Percentiles rank a stretch among this genome's conserved stretches.
Evolutionary conservation across 768 basidiomycete species (phyloP).

Genomic region (Phallus indusiatus): DNA sequence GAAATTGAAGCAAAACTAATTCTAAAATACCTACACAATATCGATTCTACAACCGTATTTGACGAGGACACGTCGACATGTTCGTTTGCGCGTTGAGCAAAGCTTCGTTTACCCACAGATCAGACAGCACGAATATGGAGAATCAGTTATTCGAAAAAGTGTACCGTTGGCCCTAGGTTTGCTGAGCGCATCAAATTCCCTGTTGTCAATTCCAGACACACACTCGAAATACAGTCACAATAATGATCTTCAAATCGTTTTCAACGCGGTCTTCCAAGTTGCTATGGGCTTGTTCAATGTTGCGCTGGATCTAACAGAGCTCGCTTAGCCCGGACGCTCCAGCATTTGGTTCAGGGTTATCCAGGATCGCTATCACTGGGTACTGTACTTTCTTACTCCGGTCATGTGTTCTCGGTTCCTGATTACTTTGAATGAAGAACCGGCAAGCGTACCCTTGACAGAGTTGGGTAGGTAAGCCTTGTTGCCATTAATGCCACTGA

Average conservation of each 20-base stretch:
- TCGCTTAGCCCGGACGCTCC: constrained; percentile 91
- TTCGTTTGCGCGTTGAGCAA: too few species aligned
- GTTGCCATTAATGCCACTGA: background rate
- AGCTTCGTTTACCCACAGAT: too few species aligned
- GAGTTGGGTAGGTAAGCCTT: constrained; percentile 76
- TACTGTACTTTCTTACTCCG: constrained; percentile 91
- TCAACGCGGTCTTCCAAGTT: constrained; percentile 96
- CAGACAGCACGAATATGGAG: too few species aligned
- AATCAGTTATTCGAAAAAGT: constrained; percentile 82
- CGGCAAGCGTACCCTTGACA: constrained; percentile 77
- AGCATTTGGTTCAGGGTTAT: constrained; percentile 81
- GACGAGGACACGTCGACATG: too few species aligned
- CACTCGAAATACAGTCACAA: constrained; percentile 99
- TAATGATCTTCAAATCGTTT: constrained; percentile 91
- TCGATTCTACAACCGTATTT: too few species aligned
- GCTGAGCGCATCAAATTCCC: constrained; percentile 91
- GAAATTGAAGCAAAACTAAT: too few species aligned
- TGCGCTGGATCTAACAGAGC: constrained; percentile 99
- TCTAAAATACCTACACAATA: too few species aligned
- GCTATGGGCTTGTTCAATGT: constrained; percentile 99
- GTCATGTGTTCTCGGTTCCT: constrained; percentile 99
- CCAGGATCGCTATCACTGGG: constrained; percentile 95
- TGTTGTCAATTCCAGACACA: constrained; percentile 88
- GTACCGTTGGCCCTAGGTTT: constrained; percentile 94
- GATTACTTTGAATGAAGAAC: constrained; percentile 90